Percentiles rank a stretch among this genome's conserved stretches.
Evolutionary conservation across 768 basidiomycete genomes (phyloP).

Genomic region (Gelatoporia subvermispora): DNA sequence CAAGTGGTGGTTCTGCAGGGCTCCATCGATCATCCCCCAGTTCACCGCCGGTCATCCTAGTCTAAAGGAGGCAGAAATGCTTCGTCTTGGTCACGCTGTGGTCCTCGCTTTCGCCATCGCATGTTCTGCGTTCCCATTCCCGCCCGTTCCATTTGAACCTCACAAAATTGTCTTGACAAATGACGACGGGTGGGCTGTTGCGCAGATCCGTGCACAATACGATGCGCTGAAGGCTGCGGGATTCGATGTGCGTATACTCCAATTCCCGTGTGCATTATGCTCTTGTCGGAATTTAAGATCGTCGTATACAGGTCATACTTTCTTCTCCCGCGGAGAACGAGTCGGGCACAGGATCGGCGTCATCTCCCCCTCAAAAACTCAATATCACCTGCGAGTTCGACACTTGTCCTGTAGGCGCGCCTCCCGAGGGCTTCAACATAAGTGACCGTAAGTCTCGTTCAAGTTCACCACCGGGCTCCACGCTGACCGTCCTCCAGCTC

Average conservation of each 20-base stretch:
- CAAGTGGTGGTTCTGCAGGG: too few species aligned
- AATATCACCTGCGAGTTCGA: slow-evolving; percentile 28
- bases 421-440: slow-evolving; percentile 24
- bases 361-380: slow-evolving; percentile 21
- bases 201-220: slow-evolving; percentile 26
- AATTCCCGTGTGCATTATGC: background rate
- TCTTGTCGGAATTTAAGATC: too few species aligned
- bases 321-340: slow-evolving; percentile 28
- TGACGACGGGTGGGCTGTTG: slow-evolving; percentile 30
- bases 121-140: too few species aligned
- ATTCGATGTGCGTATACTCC: slow-evolving; percentile 17
- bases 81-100: too few species aligned
- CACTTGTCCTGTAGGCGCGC: slow-evolving; percentile 27
- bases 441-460: background rate
- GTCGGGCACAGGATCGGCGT: slow-evolving; percentile 27
- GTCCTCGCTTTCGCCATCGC: too few species aligned
- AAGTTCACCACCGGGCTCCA: background rate
- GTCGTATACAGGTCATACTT: slow-evolving; percentile 20
- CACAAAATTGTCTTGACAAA: slow-evolving; percentile 22
- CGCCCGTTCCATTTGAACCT: background rate
- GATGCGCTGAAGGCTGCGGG: slow-evolving; percentile 21
- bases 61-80: too few species aligned
- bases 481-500: slow-evolving; percentile 11
- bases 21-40: too few species aligned
- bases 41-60: too few species aligned